Base-by-base conservation (phyloP, 176 grass and related monocot species). In the Cenchrus americanus region DNA sequence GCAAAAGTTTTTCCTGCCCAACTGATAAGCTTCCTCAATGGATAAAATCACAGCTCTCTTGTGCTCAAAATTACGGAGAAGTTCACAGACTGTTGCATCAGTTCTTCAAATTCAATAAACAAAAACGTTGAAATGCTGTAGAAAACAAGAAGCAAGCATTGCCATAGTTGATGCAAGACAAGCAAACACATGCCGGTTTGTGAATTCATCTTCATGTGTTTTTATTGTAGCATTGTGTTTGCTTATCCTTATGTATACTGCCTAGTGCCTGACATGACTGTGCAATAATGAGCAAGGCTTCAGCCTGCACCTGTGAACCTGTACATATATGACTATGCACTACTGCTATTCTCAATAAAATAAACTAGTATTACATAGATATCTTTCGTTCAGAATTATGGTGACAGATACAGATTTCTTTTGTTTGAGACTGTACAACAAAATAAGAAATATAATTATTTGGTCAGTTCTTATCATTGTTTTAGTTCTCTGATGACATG, bases 81-180 rank as follows among this genome's bases (percentile, higher is more conserved):
- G 92, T 98, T 14, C 96, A 98, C 67, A 90, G 83, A 86, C 72
- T 53, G 21, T 79, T 98, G 73, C 85, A 80, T 40, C 88, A 88
- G 43, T 98, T 98, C 77, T 95, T 95, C 87, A 92, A 89, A 90
- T 79, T 86, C 40, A 98, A 94, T 59, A 93, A 88, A 71, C 59
- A 88, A 70, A 89, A 48, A 10, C 77, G 68, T 71, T 73, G 83
- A 88, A 81, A 69, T 40, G 66, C 75, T 77, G 22, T 7, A 70
- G 13, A 34, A 69, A 41, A 68, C 14, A 55, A 50, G 11, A 12
- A 48, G 18, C 47, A 71, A 68, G 2, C 21, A 22, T 82, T 78
- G 32, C 34, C 6, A 82, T 65, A 54, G 78, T 24, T 69, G 9
- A 71, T 71, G 50, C 63, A 75, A 32, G 55, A 40, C 47, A 67